These are phyloP conservation scores for Lentinula lateritia DNA, from an alignment of 768 basidiomycete genomes.

Conservation along the genomic window DNA sequence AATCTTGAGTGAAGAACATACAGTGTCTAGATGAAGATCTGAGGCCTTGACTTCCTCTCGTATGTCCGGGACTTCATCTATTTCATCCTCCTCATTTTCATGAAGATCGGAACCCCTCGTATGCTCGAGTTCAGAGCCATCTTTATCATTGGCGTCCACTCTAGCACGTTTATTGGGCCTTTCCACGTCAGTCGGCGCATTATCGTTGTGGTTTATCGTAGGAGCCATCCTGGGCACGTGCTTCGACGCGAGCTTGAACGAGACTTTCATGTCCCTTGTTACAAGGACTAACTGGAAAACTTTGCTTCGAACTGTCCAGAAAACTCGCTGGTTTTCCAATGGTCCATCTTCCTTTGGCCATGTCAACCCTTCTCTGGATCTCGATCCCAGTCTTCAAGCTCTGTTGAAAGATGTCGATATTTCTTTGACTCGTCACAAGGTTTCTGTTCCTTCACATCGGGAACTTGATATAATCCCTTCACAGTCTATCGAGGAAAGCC, in stretches of 20 bases:
- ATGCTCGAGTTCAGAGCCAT: not conserved
- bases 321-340: not conserved
- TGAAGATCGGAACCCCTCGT: not conserved
- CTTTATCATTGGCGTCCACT: not conserved
- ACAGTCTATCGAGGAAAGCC: conserved; percentile 24
- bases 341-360: conserved; percentile 16
- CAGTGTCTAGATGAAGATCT: conserved; percentile 94
- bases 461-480: conserved; percentile 52
- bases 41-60: conserved; percentile 47
- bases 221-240: not conserved
- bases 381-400: conserved; percentile 62
- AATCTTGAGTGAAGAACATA: conserved; percentile 31
- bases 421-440: conserved; percentile 42
- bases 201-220: not conserved
- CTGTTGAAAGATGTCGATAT: conserved; percentile 66
- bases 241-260: not conserved
- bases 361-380: conserved; percentile 54
- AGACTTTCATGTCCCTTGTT: not conserved
- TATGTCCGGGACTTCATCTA: conserved; percentile 20
- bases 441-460: conserved; percentile 23
- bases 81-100: conserved; percentile 14
- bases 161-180: conserved; percentile 15
- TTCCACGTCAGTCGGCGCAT: conserved; percentile 1
- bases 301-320: not conserved
- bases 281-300: not conserved